A percentile compares a stretch with the other conserved stretches of the same genome.
phyloP scores from a whole-genome alignment of 1,139 yeast genomes.

The Trichomonascaceae sp. region DNA sequence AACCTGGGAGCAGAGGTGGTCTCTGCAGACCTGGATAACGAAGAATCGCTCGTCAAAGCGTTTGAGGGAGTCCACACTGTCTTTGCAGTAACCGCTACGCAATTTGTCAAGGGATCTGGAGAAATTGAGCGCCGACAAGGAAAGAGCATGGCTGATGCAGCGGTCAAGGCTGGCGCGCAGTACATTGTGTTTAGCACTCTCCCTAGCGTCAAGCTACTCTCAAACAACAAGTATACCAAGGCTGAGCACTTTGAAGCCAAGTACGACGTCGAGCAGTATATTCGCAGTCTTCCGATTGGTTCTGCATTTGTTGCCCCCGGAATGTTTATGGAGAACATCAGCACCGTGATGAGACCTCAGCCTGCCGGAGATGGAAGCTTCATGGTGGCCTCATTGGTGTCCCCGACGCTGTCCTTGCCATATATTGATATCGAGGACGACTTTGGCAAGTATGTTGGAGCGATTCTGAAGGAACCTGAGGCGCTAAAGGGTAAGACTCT shows the following conservation, averaged over 20 bases:
- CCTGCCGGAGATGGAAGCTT: constrained; percentile 7
- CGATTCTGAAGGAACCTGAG: constrained; percentile 6
- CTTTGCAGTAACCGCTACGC: constrained; percentile 4
- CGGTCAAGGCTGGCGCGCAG: constrained; percentile 5
- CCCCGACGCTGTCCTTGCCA: constrained; percentile 4
- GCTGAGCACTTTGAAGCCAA: constrained; percentile 4
- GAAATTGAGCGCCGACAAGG: constrained; percentile 1
- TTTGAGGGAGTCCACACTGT: constrained; percentile 6
- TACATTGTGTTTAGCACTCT: constrained; percentile 5
- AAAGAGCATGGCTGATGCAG: constrained; percentile 7
- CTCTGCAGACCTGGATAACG: constrained; percentile 3
- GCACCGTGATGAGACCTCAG: constrained; percentile 1
- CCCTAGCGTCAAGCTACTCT: constrained; percentile 1
- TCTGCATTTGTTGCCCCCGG: constrained; percentile 7
- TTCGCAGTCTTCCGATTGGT: constrained; percentile 6
- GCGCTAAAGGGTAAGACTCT: constrained; percentile 4
- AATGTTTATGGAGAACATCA: constrained; percentile 5
- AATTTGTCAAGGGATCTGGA: not conserved
- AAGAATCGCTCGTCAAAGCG: constrained; percentile 2
- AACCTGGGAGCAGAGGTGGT: constrained; percentile 5
- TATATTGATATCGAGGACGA: constrained; percentile 4
- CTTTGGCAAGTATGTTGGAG: constrained; percentile 6
- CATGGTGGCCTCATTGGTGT: not conserved
- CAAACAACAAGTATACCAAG: constrained; percentile 2
- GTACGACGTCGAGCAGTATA: constrained; percentile 7